phyloP scores from a whole-genome alignment of 345 rosid species.

The Litchi chinensis region DNA sequence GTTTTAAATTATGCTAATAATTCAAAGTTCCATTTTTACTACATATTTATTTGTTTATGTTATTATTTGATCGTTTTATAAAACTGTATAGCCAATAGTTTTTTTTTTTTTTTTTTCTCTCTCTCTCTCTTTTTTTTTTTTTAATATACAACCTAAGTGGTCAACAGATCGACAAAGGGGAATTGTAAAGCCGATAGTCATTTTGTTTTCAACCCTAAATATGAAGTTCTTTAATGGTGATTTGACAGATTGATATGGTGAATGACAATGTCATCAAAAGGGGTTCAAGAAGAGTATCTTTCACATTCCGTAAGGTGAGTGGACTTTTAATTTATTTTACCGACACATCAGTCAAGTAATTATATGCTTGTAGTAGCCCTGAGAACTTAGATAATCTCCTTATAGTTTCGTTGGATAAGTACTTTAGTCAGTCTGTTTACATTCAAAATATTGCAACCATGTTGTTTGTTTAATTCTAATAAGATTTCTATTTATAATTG shows the following conservation, averaged over 20 bases:
- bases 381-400: not conserved
- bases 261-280: slow-evolving; percentile 65
- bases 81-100: not conserved
- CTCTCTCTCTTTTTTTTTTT: too few species aligned
- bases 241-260: slow-evolving; percentile 76
- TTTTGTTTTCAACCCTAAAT: slow-evolving; percentile 1
- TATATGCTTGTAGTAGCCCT: slow-evolving; percentile 11
- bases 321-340: not conserved
- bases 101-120: too few species aligned
- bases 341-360: not conserved
- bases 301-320: slow-evolving; percentile 86
- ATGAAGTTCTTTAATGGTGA: slow-evolving; percentile 7
- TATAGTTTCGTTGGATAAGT: not conserved
- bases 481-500: not conserved
- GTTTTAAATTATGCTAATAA: not conserved
- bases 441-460: not conserved
- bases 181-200: not conserved
- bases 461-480: not conserved
- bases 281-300: slow-evolving; percentile 79
- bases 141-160: too few species aligned
- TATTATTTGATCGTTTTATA: not conserved
- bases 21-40: not conserved
- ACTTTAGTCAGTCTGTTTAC: not conserved
- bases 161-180: too few species aligned
- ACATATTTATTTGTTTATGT: not conserved